Evolutionary conservation across 139 green algal species (phyloP), one percentile per base, ranked within the genome.

Genomic region (Chlamydomonas asymmetrica): DNA sequence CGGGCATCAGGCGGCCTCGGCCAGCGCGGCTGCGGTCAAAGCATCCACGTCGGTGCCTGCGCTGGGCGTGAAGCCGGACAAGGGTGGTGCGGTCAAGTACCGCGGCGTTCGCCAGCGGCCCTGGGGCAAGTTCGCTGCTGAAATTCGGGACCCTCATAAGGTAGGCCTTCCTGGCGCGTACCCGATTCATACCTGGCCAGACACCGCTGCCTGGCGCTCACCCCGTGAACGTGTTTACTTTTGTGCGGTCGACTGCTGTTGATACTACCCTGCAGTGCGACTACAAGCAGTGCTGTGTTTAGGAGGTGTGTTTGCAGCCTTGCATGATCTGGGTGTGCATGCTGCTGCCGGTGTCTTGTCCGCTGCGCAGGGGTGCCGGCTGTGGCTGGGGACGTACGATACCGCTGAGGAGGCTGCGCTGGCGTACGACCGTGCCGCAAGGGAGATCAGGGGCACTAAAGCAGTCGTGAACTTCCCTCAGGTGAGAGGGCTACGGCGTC

Each of bases 311-410:
- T 45, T 35, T 66, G 60, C 34, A 48, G 60, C 27, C 5, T 27
- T n/a, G 9, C 34, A 31, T 5, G 29, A 3, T 68, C 25, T 7
- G 20, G 4, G 56, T 29, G 25, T 38, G 27, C 38, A 10, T 54
- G 18, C 45, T 16, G 18, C 18, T 52, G 18, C 45, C n/a, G n/a
- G n/a, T n/a, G n/a, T n/a, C 13, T 52, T 52, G 45, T n/a, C 20
- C 8, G 22, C 16, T 3, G 10, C 5, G 66, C 70, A 76, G 59
- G 87, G 89, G 34, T 84, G 79, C 45, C 80, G 92, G 16, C 69
- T 93, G 73, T 97, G 93, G 93, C 85, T 97, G 68, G 93, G 93
- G 57, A 97, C 92, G 8, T 97, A 94, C 83, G 92, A 97, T 70
- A 91, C 87, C 4, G 88, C 91, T 16, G 85, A 94, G 83, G 91